Base-by-base conservation (phyloP, 208 protist genomes). In the Leishmania lainsoni region DNA sequence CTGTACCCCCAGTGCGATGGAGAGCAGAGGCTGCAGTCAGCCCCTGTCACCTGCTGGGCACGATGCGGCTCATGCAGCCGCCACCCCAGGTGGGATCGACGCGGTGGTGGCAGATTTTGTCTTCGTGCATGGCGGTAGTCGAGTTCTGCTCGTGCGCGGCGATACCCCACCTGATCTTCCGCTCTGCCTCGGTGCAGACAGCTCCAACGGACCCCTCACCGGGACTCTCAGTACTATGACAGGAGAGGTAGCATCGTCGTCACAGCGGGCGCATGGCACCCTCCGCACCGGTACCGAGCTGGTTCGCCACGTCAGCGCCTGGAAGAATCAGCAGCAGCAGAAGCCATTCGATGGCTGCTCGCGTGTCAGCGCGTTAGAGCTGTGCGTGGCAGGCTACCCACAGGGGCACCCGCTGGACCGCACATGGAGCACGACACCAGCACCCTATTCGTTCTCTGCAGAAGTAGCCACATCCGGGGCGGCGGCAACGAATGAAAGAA, bases 371-470 rank as follows among this genome's bases (percentile, higher is more conserved):
- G 12, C 66, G 75, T 39, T 82, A 51, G 39, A 65, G 29, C 20
- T 88, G 17, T 78, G 59, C 4, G 81, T 88, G 32, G 85, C 81
- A 10, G 87, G 87, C n/a, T 91, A 91, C 85, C 82, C 87, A n/a
- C 87, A 91, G 32, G 87, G 87, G 0, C 85, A 91, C 63, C 83
- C 83, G 22, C 79, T 84, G 14, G 79, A 88, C 8, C 81, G 87
- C 22, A n/a, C 17, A 2, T 91, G 87, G 87, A 72, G 29, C 22
- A 4, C 29, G 0, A 16, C 68, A 26, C 14, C 52, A 39, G 49
- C 45, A 9, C 20, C 72, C 14, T 42, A 54, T 32, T 26, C 81
- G 12, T 17, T 26, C 42, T 32, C 68, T 9, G 68, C 10, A 29
- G 68, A 72, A 5, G 68, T 22, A 52, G 35, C 42, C 5, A 42